Evolutionary conservation across 768 basidiomycete species (phyloP), one percentile per base, ranked within the genome.

Genomic region (Sistotremastrum niveocremeum): DNA sequence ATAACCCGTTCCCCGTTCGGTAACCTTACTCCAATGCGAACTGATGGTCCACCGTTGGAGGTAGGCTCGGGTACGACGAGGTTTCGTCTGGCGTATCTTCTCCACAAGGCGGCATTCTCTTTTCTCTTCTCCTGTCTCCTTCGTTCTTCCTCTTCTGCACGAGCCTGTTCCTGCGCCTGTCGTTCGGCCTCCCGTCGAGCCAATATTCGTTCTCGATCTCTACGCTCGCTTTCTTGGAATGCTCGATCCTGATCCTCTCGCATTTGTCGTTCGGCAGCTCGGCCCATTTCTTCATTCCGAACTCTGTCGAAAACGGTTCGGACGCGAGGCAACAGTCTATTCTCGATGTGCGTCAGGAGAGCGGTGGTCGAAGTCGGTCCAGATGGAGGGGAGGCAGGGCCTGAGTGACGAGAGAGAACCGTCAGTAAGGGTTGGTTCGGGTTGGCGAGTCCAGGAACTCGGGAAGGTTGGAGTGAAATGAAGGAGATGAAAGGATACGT

Each of bases 401-500:
- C 90, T 54, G 86, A 77, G 54, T 95, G 83, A 2, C 89, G 81
- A 1, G 90, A 86, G 20, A 98, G 71, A 39, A 97, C 76, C 10
- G 87, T 87, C 8, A 97, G 68, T 2, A 70, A 62, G 0, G 84
- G 73, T 63, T 60, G 4, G 67, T 54, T 10, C 59, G 52, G 8
- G 68, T 59, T 4, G 55, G 52, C 37, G 57, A 59, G 20, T 61
- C 76, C 74, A 28, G 39, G 11, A 5, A 44, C 46, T 12, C 42
- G 39, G 11, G 74, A 74, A 0, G 87, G 81, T 57, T 97, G 87
- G 41, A 95, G 75, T 1, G 91, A 81, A 41, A 95, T 61, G 61
- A 97, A 99, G 1, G 87, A 86, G 41, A 99, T 71, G 50, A 93
- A 93, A 0, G 94, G 95, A 56, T 84, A 95, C 0, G 91, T 89